Percentiles rank a stretch among this genome's conserved stretches.
Evolutionary conservation across 202 grass and related monocot genomes (phyloP).

Genomic region (Setaria viridis): DNA sequence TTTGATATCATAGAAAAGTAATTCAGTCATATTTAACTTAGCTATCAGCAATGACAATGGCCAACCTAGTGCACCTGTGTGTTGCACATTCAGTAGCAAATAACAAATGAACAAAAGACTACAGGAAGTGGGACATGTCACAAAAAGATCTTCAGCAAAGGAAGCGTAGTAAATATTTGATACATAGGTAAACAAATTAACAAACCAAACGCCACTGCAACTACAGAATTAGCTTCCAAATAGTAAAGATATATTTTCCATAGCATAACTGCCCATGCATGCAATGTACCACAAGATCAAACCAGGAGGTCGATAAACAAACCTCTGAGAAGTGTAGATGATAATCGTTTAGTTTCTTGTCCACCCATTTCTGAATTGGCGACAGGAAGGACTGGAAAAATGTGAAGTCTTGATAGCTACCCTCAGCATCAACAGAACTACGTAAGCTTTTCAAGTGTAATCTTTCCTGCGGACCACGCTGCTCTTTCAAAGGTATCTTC

Average conservation of each 20-base stretch:
- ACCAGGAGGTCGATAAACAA: constrained; percentile 43
- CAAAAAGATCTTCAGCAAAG: constrained; percentile 16
- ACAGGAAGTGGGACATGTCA: background rate
- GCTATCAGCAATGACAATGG: constrained; percentile 8
- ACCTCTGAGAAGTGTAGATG: constrained; percentile 96
- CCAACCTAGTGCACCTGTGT: background rate
- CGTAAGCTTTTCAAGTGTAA: constrained; percentile 89
- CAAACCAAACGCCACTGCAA: constrained; percentile 30
- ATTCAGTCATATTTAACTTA: constrained; percentile 27
- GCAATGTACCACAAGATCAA: constrained; percentile 28
- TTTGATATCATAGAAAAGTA: background rate
- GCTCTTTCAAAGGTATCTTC: constrained; percentile 95
- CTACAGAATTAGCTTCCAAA: constrained; percentile 23
- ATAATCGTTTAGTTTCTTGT: constrained; percentile 95
- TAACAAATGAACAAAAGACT: constrained; percentile 34
- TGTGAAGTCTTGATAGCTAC: constrained; percentile 72
- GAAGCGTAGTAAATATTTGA: constrained; percentile 27
- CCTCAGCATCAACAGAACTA: constrained; percentile 77
- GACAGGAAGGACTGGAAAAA: constrained; percentile 96
- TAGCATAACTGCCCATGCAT: constrained; percentile 32
- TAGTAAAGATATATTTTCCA: constrained; percentile 28
- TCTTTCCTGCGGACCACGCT: constrained; percentile 88
- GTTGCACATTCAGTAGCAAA: constrained; percentile 6
- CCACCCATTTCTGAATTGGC: constrained; percentile 89
- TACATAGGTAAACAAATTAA: constrained; percentile 39